Evolutionary conservation across 108 stramenopile species (phyloP), one percentile per base, ranked within the genome.

Genomic region (Skeletonema marinoi): DNA sequence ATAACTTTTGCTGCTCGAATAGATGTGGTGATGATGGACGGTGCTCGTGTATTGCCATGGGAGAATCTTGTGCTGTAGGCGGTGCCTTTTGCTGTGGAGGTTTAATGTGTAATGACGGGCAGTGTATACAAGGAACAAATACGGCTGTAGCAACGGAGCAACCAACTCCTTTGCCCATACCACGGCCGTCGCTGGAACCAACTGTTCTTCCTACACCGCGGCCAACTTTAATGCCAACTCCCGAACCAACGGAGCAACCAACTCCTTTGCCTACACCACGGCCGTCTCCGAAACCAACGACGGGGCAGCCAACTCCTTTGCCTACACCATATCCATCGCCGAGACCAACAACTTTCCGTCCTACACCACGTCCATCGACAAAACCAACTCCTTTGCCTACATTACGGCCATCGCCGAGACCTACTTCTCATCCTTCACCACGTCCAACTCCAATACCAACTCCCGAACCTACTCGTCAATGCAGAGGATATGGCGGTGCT

Each of bases 1-100:
- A 74, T 25, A 38, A 36, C 30, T 74, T 74, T 25, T 74, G 73
- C 48, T 66, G 73, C 31, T 65, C 63, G 13, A 74, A 74, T 32
- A 42, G 46, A 54, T 74, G 73, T 58, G 73, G 65, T 31, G 21
- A n/a, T 30, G 50, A 74, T 54, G 73, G 73, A 1, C 64, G 48
- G 30, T 74, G 73, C 61, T 5, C 33, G 14, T 66, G 65, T 41
- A 74, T 65, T 25, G 32, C 16, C 3, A 54, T 51, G 32, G 64
- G 42, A 1, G 42, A 66, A 56, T 74, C 73, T 3, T 74, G 73
- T 41, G 42, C 65, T 38, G 73, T 46, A 9, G 73, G 65, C 6
- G 73, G 36, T 51, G 25, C 12, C 32, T 74, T 58, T 56, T 74
- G 73, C 16, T 66, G 73, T 48, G 50, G 65, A 51, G 73, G 65